These are phyloP conservation scores for Colletotrichum nymphaeae DNA, from an alignment of 2,329 filamentous ascomycete species.

Conservation along the genomic window DNA sequence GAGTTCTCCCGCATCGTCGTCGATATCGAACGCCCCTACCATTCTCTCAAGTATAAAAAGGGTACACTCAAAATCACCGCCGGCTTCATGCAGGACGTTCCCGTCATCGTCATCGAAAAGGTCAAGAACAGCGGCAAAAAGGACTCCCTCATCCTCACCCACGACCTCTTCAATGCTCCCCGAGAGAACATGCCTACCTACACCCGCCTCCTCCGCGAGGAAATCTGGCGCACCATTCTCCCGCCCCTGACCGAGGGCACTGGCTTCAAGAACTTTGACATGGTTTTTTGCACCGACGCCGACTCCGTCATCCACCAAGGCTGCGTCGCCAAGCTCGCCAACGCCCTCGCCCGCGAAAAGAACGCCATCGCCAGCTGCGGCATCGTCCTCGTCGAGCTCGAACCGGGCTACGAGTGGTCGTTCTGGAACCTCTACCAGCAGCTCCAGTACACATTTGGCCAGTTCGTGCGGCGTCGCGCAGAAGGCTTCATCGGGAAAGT, in stretches of 20 bases:
- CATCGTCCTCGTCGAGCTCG: conserved; percentile 12
- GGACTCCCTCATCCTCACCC: conserved; percentile 15
- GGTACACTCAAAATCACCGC: conserved; percentile 6
- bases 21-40: conserved; percentile 16
- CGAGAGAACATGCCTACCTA: conserved; percentile 6
- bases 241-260: conserved; percentile 5
- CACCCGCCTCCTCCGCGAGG: conserved; percentile 8
- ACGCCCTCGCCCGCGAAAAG: conserved; percentile 4
- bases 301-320: conserved; percentile 20
- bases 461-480: conserved; percentile 10
- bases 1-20: conserved; percentile 18
- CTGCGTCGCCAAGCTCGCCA: conserved; percentile 18
- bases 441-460: conserved; percentile 17
- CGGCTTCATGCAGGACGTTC: conserved; percentile 17
- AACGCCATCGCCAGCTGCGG: conserved; percentile 7
- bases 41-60: conserved; percentile 18
- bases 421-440: conserved; percentile 21
- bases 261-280: conserved; percentile 6
- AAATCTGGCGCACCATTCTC: neutral
- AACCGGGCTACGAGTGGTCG: conserved; percentile 10
- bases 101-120: conserved; percentile 20
- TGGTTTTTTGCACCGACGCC: conserved; percentile 19
- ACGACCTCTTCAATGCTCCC: conserved; percentile 14
- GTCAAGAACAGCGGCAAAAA: conserved; percentile 17
- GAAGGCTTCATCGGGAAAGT: conserved; percentile 10